These are phyloP conservation scores for Ceratobasidium sp. DNA, from an alignment of 1,284 basidiomycete species.

Conservation along the genomic window DNA sequence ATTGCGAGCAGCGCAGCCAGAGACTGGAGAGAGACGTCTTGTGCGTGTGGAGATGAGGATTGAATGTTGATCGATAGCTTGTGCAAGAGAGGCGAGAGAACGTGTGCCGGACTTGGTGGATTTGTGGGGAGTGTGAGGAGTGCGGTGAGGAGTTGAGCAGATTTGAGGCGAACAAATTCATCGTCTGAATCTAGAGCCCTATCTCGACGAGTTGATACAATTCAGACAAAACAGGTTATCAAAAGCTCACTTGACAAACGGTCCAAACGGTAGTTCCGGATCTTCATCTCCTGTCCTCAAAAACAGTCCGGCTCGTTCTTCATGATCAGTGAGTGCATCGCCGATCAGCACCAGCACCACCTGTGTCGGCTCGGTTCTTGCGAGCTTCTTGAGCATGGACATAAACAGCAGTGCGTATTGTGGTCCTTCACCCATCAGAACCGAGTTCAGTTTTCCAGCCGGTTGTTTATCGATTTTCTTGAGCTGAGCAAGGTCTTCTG, in stretches of 20 bases:
- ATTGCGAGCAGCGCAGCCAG: slow-evolving; percentile 83
- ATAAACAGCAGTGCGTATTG: slow-evolving; percentile 91
- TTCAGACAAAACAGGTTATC: background rate
- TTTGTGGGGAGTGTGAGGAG: slow-evolving; percentile 60
- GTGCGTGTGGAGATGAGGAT: slow-evolving; percentile 66
- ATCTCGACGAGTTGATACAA: background rate
- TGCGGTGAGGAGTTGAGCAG: slow-evolving; percentile 86
- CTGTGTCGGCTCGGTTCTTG: slow-evolving; percentile 92
- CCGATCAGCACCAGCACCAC: slow-evolving; percentile 90
- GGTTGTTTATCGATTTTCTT: slow-evolving; percentile 89
- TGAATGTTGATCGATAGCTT: slow-evolving; percentile 53
- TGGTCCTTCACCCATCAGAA: slow-evolving; percentile 79
- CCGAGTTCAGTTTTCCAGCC: slow-evolving; percentile 71
- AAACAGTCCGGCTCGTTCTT: slow-evolving; percentile 80
- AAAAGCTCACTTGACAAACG: slow-evolving; percentile 74
- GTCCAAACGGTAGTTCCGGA: slow-evolving; percentile 83
- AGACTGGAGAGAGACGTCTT: slow-evolving; percentile 90
- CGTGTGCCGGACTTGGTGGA: slow-evolving; percentile 54
- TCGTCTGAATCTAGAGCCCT: slow-evolving; percentile 87
- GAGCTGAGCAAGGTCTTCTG: slow-evolving; percentile 88
- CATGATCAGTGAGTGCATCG: slow-evolving; percentile 85
- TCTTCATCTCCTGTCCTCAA: slow-evolving; percentile 64
- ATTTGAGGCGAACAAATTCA: slow-evolving; percentile 91
- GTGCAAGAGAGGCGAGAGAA: slow-evolving; percentile 71
- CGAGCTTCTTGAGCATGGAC: slow-evolving; percentile 89